Evolutionary conservation across 129 eudicot species (phyloP).

Genomic region (Centaurea solstitialis): DNA sequence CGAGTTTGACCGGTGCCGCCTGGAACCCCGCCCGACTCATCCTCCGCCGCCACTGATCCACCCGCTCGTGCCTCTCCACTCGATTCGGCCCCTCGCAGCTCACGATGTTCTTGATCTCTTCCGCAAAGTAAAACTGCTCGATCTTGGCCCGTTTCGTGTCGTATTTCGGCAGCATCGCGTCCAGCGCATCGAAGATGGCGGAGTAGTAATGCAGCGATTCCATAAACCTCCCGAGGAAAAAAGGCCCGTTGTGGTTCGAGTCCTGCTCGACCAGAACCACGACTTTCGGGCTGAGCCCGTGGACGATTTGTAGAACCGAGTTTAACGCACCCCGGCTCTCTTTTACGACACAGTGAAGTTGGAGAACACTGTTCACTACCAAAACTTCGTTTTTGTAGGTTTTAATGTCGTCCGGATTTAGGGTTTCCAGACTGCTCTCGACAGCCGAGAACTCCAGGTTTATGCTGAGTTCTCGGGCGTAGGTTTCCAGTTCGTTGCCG

Average conservation of each 20-base stretch:
- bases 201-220: slow-evolving; percentile 82
- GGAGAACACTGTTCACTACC: slow-evolving; percentile 63
- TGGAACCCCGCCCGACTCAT: slow-evolving; percentile 87
- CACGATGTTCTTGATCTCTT: slow-evolving; percentile 81
- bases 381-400: slow-evolving; percentile 52
- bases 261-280: slow-evolving; percentile 79
- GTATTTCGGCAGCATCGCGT: slow-evolving; percentile 62
- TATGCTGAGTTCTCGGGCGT: slow-evolving; percentile 52
- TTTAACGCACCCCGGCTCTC: slow-evolving; percentile 82
- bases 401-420: slow-evolving; percentile 57
- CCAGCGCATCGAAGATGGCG: slow-evolving; percentile 73
- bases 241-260: slow-evolving; percentile 74
- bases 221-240: slow-evolving; percentile 76
- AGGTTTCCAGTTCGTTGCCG: slow-evolving; percentile 59
- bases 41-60: slow-evolving; percentile 86
- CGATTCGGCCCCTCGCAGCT: slow-evolving; percentile 85
- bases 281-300: slow-evolving; percentile 62
- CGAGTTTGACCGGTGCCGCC: slow-evolving; percentile 46
- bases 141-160: slow-evolving; percentile 70
- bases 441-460: slow-evolving; percentile 53
- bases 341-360: slow-evolving; percentile 75
- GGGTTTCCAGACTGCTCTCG: slow-evolving; percentile 64
- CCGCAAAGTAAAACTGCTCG: slow-evolving; percentile 72
- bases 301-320: slow-evolving; percentile 64
- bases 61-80: slow-evolving; percentile 82